Percentiles rank a stretch among this genome's conserved stretches.
Evolutionary conservation across 768 basidiomycete species (phyloP).

Genomic region (Suillus subluteus): DNA sequence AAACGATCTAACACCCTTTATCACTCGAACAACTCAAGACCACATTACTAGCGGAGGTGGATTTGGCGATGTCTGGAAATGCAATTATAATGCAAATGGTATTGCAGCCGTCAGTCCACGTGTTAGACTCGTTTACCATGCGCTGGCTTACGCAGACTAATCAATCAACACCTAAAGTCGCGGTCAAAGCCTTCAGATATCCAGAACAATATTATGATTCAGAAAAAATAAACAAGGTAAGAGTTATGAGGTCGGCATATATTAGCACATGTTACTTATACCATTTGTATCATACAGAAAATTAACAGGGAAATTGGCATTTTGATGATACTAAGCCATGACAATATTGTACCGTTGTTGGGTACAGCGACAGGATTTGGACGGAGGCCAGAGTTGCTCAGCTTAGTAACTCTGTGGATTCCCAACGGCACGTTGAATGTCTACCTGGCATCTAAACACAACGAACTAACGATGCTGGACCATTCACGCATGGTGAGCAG

Average conservation of each 20-base stretch:
- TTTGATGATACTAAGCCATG: neutral
- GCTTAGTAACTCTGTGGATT: slow-evolving; percentile 2
- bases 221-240: neutral
- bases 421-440: neutral
- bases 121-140: neutral
- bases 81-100: neutral
- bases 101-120: neutral
- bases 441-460: neutral
- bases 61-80: neutral
- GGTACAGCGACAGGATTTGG: neutral
- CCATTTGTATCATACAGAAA: neutral
- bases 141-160: neutral
- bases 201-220: neutral
- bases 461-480: neutral
- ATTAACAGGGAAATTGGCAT: neutral
- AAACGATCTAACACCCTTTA: neutral
- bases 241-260: neutral
- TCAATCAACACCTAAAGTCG: neutral
- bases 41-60: neutral
- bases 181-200: neutral
- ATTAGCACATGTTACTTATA: neutral
- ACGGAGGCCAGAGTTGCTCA: neutral
- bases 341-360: neutral
- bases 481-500: slow-evolving; percentile 1
- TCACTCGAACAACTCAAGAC: neutral